Conservation (phyloP, 108 stramenopile species). For the Nannochloropsis salina region DNA sequence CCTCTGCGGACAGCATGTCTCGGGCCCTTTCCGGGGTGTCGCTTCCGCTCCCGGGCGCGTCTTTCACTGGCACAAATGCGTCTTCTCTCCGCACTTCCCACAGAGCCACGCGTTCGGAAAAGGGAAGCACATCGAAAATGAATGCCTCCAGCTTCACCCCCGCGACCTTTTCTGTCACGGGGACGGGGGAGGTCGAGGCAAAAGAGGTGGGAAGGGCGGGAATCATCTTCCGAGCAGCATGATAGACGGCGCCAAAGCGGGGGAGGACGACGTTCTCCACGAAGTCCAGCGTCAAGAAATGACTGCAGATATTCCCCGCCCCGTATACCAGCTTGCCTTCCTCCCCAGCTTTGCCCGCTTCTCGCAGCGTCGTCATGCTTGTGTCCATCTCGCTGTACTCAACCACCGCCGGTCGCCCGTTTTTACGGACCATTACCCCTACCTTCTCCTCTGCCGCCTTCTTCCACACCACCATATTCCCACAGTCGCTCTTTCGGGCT, state of each 20-base stretch:
- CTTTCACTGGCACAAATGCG: slow-evolving; percentile 98
- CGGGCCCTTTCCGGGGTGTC: slow-evolving; percentile 61
- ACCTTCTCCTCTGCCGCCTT: slow-evolving; percentile 77
- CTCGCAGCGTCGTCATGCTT: not conserved
- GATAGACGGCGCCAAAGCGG: slow-evolving; percentile 73
- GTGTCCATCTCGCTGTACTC: slow-evolving; percentile 43
- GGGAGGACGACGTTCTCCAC: slow-evolving; percentile 64
- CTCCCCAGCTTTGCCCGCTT: slow-evolving; percentile 22
- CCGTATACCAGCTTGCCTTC: slow-evolving; percentile 67
- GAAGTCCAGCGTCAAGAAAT: slow-evolving; percentile 87
- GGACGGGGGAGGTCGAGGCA: slow-evolving; percentile 55
- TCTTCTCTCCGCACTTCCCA: slow-evolving; percentile 75
- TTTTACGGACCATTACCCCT: slow-evolving; percentile 70
- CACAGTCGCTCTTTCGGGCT: slow-evolving; percentile 69
- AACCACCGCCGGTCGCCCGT: slow-evolving; percentile 50
- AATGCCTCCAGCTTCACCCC: slow-evolving; percentile 98
- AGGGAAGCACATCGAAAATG: slow-evolving; percentile 96
- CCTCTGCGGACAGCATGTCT: slow-evolving; percentile 33
- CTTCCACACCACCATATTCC: slow-evolving; percentile 91
- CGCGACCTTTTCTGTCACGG: slow-evolving; percentile 60
- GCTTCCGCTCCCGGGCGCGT: slow-evolving; percentile 54
- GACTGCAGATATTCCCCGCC: slow-evolving; percentile 97
- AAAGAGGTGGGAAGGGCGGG: slow-evolving; percentile 51
- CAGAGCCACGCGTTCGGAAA: slow-evolving; percentile 73
- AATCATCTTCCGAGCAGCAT: slow-evolving; percentile 94